A percentile compares a stretch with the other conserved stretches of the same genome.
Conservation (phyloP, 2,329 filamentous ascomycete genomes). For the Colletotrichum tropicale region DNA sequence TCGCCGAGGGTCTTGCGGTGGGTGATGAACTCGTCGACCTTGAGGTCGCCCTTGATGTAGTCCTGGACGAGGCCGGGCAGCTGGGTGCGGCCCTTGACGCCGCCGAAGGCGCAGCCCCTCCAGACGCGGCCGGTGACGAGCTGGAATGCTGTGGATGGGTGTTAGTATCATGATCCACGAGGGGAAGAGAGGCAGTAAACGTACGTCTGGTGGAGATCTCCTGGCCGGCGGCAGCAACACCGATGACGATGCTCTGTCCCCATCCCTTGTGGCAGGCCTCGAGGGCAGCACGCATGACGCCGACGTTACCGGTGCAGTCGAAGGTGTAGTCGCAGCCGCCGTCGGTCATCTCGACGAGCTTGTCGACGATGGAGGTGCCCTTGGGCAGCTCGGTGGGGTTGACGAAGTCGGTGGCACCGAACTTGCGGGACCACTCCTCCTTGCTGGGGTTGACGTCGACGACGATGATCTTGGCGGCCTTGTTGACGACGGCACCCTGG, state of each 20-base stretch:
- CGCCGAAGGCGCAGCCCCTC: slow-evolving; percentile 97
- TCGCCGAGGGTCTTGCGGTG: slow-evolving; percentile 82
- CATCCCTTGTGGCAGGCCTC: slow-evolving; percentile 99
- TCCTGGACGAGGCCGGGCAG: slow-evolving; percentile 85
- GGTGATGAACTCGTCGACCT: slow-evolving; percentile 99
- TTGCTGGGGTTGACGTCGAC: slow-evolving; percentile 83
- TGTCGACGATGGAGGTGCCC: slow-evolving; percentile 84
- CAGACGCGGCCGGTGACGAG: slow-evolving; percentile 96
- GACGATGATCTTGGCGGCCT: slow-evolving; percentile 77
- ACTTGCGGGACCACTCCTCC: slow-evolving; percentile 91
- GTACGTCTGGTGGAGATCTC: slow-evolving; percentile 93
- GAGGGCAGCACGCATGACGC: slow-evolving; percentile 92
- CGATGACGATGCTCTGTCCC: slow-evolving; percentile 98
- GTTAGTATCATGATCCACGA: background rate
- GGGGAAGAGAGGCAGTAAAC: slow-evolving; percentile 38
- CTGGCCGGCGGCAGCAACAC: slow-evolving; percentile 93
- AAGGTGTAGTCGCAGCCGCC: slow-evolving; percentile 99
- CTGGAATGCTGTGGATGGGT: slow-evolving; percentile 77
- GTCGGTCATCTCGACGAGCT: slow-evolving; percentile 96
- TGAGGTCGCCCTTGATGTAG: slow-evolving; percentile 87
- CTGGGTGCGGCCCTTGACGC: slow-evolving; percentile 96
- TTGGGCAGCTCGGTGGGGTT: slow-evolving; percentile 81
- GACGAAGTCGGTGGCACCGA: slow-evolving; percentile 95
- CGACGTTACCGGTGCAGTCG: slow-evolving; percentile 97
- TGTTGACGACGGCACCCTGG: slow-evolving; percentile 88